Percentiles rank a stretch among this genome's conserved stretches.
Evolutionary conservation across 768 basidiomycete genomes (phyloP).

Genomic region (Suillus fuscotomentosus): DNA sequence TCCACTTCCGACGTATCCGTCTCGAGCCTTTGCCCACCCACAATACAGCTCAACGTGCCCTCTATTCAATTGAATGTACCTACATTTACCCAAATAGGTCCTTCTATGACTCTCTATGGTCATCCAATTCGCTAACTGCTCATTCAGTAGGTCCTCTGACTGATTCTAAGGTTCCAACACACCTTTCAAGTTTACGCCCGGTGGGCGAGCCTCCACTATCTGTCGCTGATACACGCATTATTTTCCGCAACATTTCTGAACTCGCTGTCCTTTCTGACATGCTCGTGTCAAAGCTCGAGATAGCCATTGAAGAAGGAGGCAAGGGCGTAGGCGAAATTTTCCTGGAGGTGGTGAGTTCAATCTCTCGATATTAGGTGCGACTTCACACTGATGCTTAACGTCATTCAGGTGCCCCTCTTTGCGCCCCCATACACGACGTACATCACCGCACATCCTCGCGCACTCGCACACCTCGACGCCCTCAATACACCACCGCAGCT

Average conservation of each 20-base stretch:
- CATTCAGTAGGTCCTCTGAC: conserved; percentile 22
- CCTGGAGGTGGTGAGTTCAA: conserved; percentile 56
- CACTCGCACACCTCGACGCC: conserved; percentile 63
- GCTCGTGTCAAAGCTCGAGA: conserved; percentile 63
- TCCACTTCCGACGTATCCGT: conserved; percentile 45
- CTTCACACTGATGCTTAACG: background rate
- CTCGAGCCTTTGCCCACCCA: background rate
- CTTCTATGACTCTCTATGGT: conserved; percentile 34
- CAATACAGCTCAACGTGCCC: background rate
- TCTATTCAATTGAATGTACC: background rate
- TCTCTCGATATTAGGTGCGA: background rate
- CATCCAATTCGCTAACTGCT: conserved; percentile 26
- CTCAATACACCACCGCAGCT: conserved; percentile 48
- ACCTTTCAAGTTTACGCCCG: background rate
- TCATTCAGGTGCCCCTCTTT: conserved; percentile 59
- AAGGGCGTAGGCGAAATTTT: conserved; percentile 73
- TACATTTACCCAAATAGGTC: conserved; percentile 26
- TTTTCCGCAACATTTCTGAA: conserved; percentile 77
- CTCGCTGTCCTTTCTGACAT: conserved; percentile 70
- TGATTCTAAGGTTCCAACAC: conserved; percentile 17
- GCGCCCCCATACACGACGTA: conserved; percentile 76
- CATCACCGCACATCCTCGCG: conserved; percentile 76
- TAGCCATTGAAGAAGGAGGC: conserved; percentile 66
- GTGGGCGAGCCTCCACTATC: conserved; percentile 56
- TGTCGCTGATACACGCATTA: conserved; percentile 61